phyloP scores from a whole-genome alignment of 1,284 basidiomycete species.

The Chalciporus piperatoides region DNA sequence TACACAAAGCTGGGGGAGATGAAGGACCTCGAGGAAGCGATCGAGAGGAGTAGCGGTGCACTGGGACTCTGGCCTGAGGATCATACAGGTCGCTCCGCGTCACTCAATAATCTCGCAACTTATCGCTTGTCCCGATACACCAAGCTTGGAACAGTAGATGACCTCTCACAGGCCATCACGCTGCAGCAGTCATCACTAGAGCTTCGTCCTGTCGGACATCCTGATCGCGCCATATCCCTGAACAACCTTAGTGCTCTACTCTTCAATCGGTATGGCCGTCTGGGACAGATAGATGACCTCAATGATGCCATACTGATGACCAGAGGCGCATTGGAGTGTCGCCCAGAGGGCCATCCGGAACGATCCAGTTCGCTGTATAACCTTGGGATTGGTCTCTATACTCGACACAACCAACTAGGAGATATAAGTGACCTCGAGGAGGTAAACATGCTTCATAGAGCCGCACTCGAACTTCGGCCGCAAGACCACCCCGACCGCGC shows the following conservation, averaged over 20 bases:
- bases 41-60: not conserved
- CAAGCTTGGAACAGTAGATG: not conserved
- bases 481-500: not conserved
- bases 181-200: not conserved
- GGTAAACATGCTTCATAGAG: not conserved
- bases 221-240: not conserved
- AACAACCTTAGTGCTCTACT: not conserved
- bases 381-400: not conserved
- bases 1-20: not conserved
- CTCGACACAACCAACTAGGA: conserved; percentile 1
- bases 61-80: conserved; percentile 1
- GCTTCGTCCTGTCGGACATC: not conserved
- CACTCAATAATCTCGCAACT: conserved; percentile 2
- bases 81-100: not conserved
- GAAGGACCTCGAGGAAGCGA: not conserved
- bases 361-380: conserved; percentile 3
- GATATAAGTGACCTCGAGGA: conserved; percentile 1
- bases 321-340: not conserved
- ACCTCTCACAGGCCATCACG: not conserved
- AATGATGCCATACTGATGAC: not conserved
- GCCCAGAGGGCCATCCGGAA: not conserved
- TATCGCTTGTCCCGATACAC: not conserved
- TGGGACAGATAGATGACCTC: not conserved
- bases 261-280: not conserved
- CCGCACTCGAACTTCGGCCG: not conserved